These are phyloP conservation scores for Filobasidium uniguttulatum DNA, from an alignment of 1,284 basidiomycete species.

Conservation along the genomic window DNA sequence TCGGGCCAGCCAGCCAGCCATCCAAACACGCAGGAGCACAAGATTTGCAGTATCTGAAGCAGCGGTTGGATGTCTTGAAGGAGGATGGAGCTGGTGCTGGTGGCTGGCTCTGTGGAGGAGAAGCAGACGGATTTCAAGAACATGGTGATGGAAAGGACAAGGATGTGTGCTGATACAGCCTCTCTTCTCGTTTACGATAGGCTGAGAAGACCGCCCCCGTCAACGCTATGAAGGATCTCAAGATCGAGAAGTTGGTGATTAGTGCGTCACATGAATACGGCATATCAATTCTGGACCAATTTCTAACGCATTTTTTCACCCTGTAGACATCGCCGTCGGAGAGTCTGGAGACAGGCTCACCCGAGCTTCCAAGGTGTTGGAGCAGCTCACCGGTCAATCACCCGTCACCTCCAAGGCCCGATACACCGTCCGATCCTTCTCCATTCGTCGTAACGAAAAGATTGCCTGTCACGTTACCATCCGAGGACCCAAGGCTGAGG, in stretches of 20 bases:
- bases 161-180: too few species aligned
- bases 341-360: constrained; percentile 99
- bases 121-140: background rate
- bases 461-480: constrained; percentile 99
- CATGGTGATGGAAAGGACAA: background rate
- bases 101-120: background rate
- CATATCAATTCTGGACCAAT: background rate
- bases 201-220: constrained; percentile 79
- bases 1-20: too few species aligned
- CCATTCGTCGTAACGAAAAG: constrained; percentile 99
- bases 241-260: constrained; percentile 98
- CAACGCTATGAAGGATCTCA: constrained; percentile 91
- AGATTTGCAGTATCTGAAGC: too few species aligned
- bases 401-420: constrained; percentile 99
- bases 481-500: constrained; percentile 98
- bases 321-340: constrained; percentile 92
- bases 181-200: constrained; percentile 38
- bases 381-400: constrained; percentile 98
- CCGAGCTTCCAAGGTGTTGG: constrained; percentile 96
- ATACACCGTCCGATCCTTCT: constrained; percentile 98
- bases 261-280: constrained; percentile 49
- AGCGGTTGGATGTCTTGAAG: too few species aligned
- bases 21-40: too few species aligned
- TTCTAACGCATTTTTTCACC: too few species aligned
- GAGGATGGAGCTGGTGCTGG: too few species aligned